Conservation (phyloP, 345 rosid species). For the Eucalyptus cloeziana region DNA sequence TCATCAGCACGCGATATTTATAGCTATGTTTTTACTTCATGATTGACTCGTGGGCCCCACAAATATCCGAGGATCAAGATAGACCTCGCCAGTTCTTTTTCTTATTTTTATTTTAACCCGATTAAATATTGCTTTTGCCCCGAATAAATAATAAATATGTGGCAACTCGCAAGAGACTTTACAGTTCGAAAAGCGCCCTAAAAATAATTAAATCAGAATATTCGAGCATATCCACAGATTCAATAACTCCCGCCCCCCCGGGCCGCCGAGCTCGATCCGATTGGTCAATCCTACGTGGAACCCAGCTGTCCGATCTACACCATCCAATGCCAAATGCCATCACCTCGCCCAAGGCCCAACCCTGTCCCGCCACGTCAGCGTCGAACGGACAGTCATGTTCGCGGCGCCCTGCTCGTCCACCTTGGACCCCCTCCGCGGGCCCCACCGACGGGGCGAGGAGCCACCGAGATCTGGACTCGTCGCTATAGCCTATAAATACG, state of each 20-base stretch:
- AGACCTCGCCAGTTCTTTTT: background rate
- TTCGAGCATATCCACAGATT: slow-evolving; percentile 26
- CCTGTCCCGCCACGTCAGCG: slow-evolving; percentile 4
- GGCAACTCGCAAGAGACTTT: background rate
- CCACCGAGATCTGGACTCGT: background rate
- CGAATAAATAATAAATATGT: background rate
- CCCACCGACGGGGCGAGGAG: background rate
- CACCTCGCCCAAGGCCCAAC: background rate
- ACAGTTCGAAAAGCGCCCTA: background rate
- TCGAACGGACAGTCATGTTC: background rate
- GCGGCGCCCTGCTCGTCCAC: slow-evolving; percentile 57
- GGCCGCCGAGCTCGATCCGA: background rate
- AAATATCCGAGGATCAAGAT: background rate
- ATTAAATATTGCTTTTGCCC: background rate
- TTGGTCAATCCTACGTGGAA: slow-evolving; percentile 30
- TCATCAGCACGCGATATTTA: background rate
- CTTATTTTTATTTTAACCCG: background rate
- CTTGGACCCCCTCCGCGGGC: slow-evolving; percentile 13
- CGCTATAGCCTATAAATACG: background rate
- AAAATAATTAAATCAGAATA: background rate
- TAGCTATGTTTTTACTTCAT: background rate
- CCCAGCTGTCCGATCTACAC: slow-evolving; percentile 19
- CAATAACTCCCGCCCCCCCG: background rate
- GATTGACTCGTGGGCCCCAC: background rate
- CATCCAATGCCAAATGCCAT: background rate